Percentiles rank a stretch among this genome's conserved stretches.
These are phyloP conservation scores for Pyracantha coccinea DNA, from an alignment of 331 rosid genomes.

Conservation along the genomic window DNA sequence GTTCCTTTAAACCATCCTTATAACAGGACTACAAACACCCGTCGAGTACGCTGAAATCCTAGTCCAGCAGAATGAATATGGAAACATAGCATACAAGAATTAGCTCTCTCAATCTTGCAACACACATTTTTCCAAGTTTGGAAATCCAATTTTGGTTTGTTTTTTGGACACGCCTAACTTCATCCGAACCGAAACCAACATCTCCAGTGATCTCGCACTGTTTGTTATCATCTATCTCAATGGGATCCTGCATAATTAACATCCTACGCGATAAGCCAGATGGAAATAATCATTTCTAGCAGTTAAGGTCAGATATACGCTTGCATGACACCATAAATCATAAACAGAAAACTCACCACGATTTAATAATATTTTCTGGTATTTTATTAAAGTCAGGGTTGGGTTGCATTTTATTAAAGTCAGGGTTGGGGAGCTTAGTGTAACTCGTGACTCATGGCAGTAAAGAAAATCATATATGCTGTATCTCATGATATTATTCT, in stretches of 20 bases:
- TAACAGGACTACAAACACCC: neutral
- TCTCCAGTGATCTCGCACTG: slow-evolving; percentile 76
- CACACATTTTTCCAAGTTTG: slow-evolving; percentile 28
- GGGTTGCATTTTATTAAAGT: neutral
- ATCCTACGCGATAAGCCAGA: slow-evolving; percentile 1
- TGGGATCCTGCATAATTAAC: slow-evolving; percentile 38
- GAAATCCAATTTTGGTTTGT: slow-evolving; percentile 16
- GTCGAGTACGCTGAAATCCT: neutral
- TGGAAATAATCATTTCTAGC: neutral
- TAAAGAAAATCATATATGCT: neutral
- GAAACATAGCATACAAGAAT: neutral
- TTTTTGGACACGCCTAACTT: slow-evolving; percentile 61
- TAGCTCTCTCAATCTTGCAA: slow-evolving; percentile 10
- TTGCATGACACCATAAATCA: neutral
- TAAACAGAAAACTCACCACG: neutral
- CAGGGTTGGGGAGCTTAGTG: neutral
- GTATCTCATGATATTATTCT: neutral
- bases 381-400: neutral
- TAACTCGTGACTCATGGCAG: neutral
- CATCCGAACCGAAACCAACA: slow-evolving; percentile 79
- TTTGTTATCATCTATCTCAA: slow-evolving; percentile 65
- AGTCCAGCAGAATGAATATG: neutral
- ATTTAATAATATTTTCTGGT: neutral
- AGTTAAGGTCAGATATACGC: neutral
- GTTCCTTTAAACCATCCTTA: neutral